A percentile compares a stretch with the other conserved stretches of the same genome.
Conservation (phyloP, 768 basidiomycete species). For the Pisolithus tinctorius region DNA sequence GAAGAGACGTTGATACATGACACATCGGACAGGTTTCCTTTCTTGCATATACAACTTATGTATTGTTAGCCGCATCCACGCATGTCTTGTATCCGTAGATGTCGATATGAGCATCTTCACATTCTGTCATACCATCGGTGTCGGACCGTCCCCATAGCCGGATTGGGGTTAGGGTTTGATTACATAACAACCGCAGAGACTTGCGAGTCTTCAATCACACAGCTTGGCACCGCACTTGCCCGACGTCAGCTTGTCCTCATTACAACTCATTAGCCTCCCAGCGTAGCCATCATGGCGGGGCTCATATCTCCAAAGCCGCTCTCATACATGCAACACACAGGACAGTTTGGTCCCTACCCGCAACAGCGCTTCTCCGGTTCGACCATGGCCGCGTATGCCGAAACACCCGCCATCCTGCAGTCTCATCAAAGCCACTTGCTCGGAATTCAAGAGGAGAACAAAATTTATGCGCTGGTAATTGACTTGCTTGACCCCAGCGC, state of each 20-base stretch:
- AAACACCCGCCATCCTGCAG: constrained; percentile 55
- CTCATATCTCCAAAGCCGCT: constrained; percentile 57
- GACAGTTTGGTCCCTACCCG: constrained; percentile 57
- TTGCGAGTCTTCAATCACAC: constrained; percentile 1
- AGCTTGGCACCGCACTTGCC: constrained; percentile 1
- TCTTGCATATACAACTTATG: neutral
- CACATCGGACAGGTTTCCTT: neutral
- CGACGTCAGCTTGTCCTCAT: neutral
- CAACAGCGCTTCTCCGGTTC: constrained; percentile 25
- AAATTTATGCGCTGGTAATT: constrained; percentile 88
- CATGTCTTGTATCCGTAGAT: neutral
- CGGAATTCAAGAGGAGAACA: constrained; percentile 57
- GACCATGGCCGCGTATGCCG: constrained; percentile 42
- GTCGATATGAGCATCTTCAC: neutral
- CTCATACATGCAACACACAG: constrained; percentile 57
- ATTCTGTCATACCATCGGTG: neutral
- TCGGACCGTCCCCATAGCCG: neutral
- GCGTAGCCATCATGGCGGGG: constrained; percentile 43
- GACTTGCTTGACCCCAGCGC: constrained; percentile 76
- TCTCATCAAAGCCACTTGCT: constrained; percentile 51
- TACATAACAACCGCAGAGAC: constrained; percentile 13
- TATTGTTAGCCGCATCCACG: neutral
- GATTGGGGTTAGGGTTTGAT: constrained; percentile 21
- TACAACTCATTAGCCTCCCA: constrained; percentile 3
- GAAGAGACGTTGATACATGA: constrained; percentile 5